Evolutionary conservation across 768 basidiomycete species (phyloP).

Genomic region (Mycena rosella): DNA sequence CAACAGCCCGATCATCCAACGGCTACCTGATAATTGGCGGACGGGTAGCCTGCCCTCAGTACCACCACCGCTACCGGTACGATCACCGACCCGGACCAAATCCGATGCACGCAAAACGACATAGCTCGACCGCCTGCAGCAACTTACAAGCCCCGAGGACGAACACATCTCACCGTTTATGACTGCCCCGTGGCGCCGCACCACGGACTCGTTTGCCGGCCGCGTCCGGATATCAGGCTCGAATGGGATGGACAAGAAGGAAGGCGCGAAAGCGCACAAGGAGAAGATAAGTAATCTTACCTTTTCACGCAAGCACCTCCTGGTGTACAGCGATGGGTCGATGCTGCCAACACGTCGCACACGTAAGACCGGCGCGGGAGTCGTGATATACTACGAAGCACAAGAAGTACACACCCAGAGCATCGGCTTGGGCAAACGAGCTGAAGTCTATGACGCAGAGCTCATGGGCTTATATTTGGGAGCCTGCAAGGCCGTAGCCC

Average conservation of each 20-base stretch:
- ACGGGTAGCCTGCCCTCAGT: slow-evolving; percentile 11
- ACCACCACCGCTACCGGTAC: slow-evolving; percentile 38
- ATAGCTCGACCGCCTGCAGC: slow-evolving; percentile 29
- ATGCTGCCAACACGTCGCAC: neutral
- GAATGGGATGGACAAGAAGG: slow-evolving; percentile 26
- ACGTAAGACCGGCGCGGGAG: slow-evolving; percentile 11
- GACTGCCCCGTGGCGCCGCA: slow-evolving; percentile 38
- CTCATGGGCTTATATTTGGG: slow-evolving; percentile 1
- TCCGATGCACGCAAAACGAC: slow-evolving; percentile 17
- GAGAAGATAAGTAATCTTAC: slow-evolving; percentile 18
- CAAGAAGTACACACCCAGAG: neutral
- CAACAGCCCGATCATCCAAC: slow-evolving; percentile 40
- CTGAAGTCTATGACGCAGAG: slow-evolving; percentile 26
- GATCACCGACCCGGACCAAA: slow-evolving; percentile 4
- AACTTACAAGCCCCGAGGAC: slow-evolving; percentile 28
- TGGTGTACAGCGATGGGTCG: slow-evolving; percentile 24
- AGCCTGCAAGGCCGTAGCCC: slow-evolving; percentile 7
- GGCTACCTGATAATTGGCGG: slow-evolving; percentile 36
- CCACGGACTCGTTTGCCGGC: slow-evolving; percentile 8
- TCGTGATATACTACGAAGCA: slow-evolving; percentile 9
- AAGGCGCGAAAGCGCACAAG: slow-evolving; percentile 24
- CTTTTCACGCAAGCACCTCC: neutral
- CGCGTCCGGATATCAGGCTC: slow-evolving; percentile 22
- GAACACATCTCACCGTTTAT: slow-evolving; percentile 41
- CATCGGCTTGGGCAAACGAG: slow-evolving; percentile 7